Evolutionary conservation across 306 rosid species (phyloP).

Genomic region (Cucurbita argyrosperma): DNA sequence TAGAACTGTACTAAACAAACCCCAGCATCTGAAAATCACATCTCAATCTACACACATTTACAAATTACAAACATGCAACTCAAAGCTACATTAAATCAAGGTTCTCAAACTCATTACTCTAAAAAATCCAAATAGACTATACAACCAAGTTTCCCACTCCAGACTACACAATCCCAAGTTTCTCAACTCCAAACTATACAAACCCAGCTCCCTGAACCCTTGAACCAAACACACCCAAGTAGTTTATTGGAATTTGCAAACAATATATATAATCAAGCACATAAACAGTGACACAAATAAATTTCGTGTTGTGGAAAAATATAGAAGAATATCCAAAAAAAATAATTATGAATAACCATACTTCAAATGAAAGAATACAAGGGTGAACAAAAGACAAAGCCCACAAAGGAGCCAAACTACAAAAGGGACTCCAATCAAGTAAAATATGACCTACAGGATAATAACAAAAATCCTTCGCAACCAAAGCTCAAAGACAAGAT

Average conservation of each 20-base stretch:
- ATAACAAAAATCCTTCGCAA: too few species aligned
- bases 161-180: not conserved
- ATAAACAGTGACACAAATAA: too few species aligned
- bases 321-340: too few species aligned
- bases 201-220: too few species aligned
- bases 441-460: too few species aligned
- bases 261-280: not conserved
- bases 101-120: not conserved
- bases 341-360: not conserved
- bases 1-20: not conserved
- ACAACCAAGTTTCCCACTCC: not conserved
- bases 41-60: not conserved
- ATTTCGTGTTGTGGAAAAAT: too few species aligned
- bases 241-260: not conserved
- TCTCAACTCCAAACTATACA: not conserved
- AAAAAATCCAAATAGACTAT: not conserved
- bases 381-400: not conserved
- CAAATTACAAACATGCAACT: not conserved
- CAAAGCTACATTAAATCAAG: not conserved
- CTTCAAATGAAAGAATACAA: not conserved
- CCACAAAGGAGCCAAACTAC: too few species aligned
- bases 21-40: not conserved
- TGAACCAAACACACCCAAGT: not conserved
- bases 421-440: too few species aligned
- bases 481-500: too few species aligned